These are phyloP conservation scores for Balakata baccata DNA, from an alignment of 345 rosid genomes.

Conservation along the genomic window DNA sequence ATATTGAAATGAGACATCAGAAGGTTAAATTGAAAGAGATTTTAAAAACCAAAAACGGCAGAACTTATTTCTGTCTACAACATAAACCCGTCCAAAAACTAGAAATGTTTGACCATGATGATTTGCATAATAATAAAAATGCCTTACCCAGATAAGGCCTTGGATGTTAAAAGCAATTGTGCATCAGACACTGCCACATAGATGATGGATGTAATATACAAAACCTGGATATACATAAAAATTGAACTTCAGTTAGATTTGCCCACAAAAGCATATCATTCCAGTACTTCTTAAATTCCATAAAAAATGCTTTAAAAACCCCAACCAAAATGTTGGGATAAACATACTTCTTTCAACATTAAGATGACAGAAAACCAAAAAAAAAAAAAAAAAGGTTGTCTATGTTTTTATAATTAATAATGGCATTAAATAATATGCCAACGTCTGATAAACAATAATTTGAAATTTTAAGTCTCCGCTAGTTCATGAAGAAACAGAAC, in stretches of 20 bases:
- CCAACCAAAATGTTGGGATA: not conserved
- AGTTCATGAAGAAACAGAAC: not conserved
- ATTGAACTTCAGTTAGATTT: conserved; percentile 14
- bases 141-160: conserved; percentile 31
- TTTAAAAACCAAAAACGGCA: not conserved
- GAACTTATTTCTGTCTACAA: not conserved
- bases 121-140: not conserved
- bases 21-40: not conserved
- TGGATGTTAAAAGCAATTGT: conserved; percentile 33
- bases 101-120: not conserved
- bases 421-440: not conserved
- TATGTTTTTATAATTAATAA: not conserved
- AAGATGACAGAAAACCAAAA: not conserved
- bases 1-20: not conserved
- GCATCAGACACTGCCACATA: conserved; percentile 37
- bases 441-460: not conserved
- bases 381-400: not conserved
- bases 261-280: not conserved
- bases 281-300: too few relatives aligned
- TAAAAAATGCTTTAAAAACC: not conserved
- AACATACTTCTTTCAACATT: not conserved
- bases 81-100: not conserved
- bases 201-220: conserved; percentile 26
- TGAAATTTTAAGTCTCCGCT: not conserved
- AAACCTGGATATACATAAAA: conserved; percentile 43